Evolutionary conservation across 768 basidiomycete species (phyloP).

Genomic region (Symmetrospora coprosmae): DNA sequence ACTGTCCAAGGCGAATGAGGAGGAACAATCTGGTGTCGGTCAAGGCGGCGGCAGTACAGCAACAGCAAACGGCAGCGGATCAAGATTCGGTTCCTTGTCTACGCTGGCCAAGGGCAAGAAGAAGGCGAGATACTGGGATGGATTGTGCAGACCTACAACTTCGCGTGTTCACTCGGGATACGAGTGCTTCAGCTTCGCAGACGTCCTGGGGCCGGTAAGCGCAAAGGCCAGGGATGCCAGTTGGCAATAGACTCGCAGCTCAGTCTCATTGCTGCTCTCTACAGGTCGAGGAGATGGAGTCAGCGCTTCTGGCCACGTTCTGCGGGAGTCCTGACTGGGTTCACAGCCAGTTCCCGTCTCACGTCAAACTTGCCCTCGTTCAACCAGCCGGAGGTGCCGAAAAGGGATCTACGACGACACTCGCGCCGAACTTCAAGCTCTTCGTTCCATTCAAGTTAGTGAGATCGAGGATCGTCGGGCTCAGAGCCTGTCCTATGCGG

Average conservation of each 20-base stretch:
- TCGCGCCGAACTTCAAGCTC: constrained; percentile 11
- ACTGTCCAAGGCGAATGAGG: not conserved
- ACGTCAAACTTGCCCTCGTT: constrained; percentile 14
- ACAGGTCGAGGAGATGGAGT: constrained; percentile 9
- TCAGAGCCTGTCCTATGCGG: no score
- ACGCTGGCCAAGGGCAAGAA: not conserved
- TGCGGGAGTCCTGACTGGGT: constrained; percentile 17
- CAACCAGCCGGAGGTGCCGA: not conserved
- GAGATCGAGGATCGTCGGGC: not conserved
- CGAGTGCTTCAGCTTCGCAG: constrained; percentile 8
- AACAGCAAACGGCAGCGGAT: not conserved
- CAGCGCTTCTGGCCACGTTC: constrained; percentile 13
- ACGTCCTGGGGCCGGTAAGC: constrained; percentile 12
- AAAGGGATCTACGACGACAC: not conserved
- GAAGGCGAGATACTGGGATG: constrained; percentile 1
- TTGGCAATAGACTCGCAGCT: not conserved
- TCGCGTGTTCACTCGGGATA: not conserved
- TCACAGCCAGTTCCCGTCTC: constrained; percentile 6
- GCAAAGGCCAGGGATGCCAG: not conserved
- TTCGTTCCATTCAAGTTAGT: constrained; percentile 1
- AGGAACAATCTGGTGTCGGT: not conserved
- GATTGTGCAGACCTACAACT: not conserved
- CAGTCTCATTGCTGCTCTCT: not conserved
- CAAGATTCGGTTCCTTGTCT: not conserved
- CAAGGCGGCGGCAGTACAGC: not conserved